Evolutionary conservation across 2,329 filamentous ascomycete species (phyloP).

Genomic region (Colletotrichum magnum): DNA sequence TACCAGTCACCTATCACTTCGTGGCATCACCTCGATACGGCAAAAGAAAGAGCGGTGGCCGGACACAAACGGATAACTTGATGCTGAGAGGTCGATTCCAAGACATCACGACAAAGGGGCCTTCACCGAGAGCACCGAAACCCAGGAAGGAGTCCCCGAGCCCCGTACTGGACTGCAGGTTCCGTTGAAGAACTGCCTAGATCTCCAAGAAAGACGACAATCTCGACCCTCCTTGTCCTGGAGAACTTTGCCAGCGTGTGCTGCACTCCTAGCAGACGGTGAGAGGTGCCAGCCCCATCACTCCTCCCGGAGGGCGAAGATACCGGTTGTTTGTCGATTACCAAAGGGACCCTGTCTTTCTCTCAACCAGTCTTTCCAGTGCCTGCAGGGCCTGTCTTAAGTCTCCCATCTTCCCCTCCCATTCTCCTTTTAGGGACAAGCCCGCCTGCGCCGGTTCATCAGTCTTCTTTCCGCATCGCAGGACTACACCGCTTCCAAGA

Average conservation of each 20-base stretch:
- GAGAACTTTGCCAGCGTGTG: conserved; percentile 45
- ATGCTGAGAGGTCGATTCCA: conserved; percentile 62
- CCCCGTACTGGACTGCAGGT: conserved; percentile 33
- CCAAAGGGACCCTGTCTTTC: conserved; percentile 16
- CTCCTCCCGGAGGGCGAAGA: conserved; percentile 25
- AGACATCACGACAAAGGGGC: conserved; percentile 65
- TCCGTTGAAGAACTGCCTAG: conserved; percentile 30
- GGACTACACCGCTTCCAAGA: conserved; percentile 39
- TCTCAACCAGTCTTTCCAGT: conserved; percentile 26
- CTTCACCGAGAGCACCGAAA: conserved; percentile 58
- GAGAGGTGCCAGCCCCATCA: conserved; percentile 25
- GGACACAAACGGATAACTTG: conserved; percentile 61
- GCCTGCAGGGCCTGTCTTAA: conserved; percentile 52
- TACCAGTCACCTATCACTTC: conserved; percentile 57
- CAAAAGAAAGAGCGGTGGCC: conserved; percentile 64
- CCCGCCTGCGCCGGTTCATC: conserved; percentile 32
- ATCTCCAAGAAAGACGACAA: conserved; percentile 50
- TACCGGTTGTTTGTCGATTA: conserved; percentile 35
- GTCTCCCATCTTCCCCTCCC: conserved; percentile 41
- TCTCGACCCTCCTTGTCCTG: conserved; percentile 49
- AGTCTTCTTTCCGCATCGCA: conserved; percentile 30
- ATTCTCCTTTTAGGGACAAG: conserved; percentile 30
- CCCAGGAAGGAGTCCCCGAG: conserved; percentile 17
- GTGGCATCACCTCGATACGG: conserved; percentile 54
- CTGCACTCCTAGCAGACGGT: conserved; percentile 20